These are phyloP conservation scores for Talaromyces thailandensis DNA, from an alignment of 495 filamentous ascomycete genomes.

Conservation along the genomic window DNA sequence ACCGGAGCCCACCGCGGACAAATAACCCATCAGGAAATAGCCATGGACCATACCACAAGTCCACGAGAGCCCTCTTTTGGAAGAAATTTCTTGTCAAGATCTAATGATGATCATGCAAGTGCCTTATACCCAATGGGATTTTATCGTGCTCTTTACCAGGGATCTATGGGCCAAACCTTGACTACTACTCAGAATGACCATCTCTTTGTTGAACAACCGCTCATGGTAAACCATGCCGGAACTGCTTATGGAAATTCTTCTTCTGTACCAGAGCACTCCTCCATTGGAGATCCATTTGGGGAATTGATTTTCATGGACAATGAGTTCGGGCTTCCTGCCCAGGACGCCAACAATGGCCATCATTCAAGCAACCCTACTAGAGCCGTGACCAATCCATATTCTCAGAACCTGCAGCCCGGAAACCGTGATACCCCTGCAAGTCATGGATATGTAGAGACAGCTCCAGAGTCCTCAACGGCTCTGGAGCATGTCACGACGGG, in stretches of 20 bases:
- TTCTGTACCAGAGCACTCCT: not conserved
- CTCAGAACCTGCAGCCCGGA: not conserved
- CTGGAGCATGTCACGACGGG: not conserved
- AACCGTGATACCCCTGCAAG: not conserved
- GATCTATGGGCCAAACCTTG: not conserved
- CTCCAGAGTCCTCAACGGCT: not conserved
- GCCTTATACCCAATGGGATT: not conserved
- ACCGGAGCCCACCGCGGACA: not conserved
- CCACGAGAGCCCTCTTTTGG: not conserved
- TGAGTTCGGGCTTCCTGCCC: not conserved
- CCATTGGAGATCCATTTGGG: not conserved
- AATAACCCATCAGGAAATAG: not conserved
- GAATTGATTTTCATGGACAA: not conserved
- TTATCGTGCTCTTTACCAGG: not conserved
- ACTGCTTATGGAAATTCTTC: not conserved
- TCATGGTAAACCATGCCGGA: not conserved
- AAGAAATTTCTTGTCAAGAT: not conserved
- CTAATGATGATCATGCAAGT: not conserved
- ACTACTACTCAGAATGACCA: no score
- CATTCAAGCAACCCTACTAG: not conserved
- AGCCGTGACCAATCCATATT: not conserved
- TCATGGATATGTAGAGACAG: not conserved
- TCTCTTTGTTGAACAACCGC: no score
- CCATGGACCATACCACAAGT: not conserved
- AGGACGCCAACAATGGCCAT: not conserved